phyloP scores from a whole-genome alignment of 306 rosid genomes.

The Spatholobus suberectus region DNA sequence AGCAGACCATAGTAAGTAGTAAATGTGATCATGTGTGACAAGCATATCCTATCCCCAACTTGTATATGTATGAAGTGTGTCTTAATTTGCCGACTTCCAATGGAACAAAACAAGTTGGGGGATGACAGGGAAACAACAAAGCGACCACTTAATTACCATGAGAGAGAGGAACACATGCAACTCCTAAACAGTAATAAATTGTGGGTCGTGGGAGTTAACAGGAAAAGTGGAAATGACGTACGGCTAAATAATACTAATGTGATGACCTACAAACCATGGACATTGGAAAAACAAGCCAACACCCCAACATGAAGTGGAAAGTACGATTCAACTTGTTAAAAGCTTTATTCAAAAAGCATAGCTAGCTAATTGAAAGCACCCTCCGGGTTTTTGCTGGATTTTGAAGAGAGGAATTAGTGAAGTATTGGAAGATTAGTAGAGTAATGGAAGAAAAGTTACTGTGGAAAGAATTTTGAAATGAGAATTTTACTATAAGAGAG shows the following conservation, averaged over 20 bases:
- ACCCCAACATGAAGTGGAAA: slow-evolving; percentile 6
- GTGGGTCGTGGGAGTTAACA: slow-evolving; percentile 2
- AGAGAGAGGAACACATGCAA: slow-evolving; percentile 4
- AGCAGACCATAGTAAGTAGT: not conserved
- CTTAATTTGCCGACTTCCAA: slow-evolving; percentile 1
- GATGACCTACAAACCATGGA: slow-evolving; percentile 26
- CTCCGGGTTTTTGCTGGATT: not conserved
- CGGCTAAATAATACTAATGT: not conserved
- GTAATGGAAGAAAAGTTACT: not conserved
- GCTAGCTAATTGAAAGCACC: not conserved
- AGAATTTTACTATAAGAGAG: no score
- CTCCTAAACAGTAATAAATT: not conserved
- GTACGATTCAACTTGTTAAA: not conserved
- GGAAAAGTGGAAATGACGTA: slow-evolving; percentile 35
- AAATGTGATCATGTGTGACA: not conserved
- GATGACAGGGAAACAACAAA: slow-evolving; percentile 40
- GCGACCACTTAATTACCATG: not conserved
- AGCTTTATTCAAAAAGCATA: slow-evolving; percentile 15
- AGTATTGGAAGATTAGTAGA: not conserved
- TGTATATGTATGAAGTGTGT: not conserved
- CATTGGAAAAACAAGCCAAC: slow-evolving; percentile 29
- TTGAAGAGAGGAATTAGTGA: not conserved
- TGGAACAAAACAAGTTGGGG: slow-evolving; percentile 34
- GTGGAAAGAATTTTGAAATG: no score
- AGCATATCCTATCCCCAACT: not conserved